These are phyloP conservation scores for Edaphochlamys debaryana DNA, from an alignment of 139 green algal species.

Conservation along the genomic window DNA sequence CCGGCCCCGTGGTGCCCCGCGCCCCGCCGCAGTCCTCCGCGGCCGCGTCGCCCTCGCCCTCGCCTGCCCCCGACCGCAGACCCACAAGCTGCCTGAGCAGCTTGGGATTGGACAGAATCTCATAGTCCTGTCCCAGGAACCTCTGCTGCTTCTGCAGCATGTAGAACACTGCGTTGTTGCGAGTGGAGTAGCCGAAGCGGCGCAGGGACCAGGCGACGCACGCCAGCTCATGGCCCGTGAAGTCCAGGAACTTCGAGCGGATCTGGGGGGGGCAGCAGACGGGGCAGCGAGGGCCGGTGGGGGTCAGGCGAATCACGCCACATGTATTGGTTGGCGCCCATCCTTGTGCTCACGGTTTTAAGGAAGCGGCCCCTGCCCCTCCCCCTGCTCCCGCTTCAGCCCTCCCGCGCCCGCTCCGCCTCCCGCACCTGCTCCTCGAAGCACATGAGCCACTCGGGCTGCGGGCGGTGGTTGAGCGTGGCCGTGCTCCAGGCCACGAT, in stretches of 20 bases:
- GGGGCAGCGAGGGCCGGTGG: too few species aligned
- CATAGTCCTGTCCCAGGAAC: constrained; percentile 56
- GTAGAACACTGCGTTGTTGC: constrained; percentile 60
- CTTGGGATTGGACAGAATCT: constrained; percentile 56
- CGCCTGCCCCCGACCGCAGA: too few species aligned
- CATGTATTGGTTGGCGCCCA: too few species aligned
- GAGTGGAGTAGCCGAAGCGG: constrained; percentile 45
- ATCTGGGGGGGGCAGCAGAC: constrained; percentile 36
- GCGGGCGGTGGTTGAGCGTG: constrained; percentile 48
- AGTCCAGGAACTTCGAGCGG: constrained; percentile 56
- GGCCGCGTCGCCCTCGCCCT: too few species aligned
- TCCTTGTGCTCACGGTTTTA: too few species aligned
- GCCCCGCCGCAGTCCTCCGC: too few species aligned
- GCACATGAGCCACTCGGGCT: constrained; percentile 57
- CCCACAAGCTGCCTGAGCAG: constrained; percentile 54
- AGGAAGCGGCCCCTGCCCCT: too few species aligned
- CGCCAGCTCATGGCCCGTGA: constrained; percentile 59
- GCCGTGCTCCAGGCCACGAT: constrained; percentile 57
- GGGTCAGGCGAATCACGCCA: too few species aligned
- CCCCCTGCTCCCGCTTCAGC: neutral
- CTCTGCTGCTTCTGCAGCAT: constrained; percentile 56
- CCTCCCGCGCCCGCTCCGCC: neutral
- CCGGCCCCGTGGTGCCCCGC: too few species aligned
- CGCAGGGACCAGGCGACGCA: constrained; percentile 61
- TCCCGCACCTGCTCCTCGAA: constrained; percentile 61